Conservation (phyloP, 441 rosid genomes). For the Adansonia grandidieri region DNA sequence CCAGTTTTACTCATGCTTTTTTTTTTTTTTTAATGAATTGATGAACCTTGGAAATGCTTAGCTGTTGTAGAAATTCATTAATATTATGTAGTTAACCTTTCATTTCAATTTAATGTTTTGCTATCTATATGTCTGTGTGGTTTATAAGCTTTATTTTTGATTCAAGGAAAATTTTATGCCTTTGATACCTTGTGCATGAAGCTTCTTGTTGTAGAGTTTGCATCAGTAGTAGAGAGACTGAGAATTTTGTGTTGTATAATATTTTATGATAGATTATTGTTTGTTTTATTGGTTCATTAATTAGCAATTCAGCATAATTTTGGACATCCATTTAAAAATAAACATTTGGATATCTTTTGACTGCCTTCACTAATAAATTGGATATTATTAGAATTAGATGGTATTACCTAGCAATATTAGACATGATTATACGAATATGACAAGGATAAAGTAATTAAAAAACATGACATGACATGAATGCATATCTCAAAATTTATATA, state of each 20-base stretch:
- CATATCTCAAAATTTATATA: too few relatives aligned
- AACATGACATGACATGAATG: too few relatives aligned
- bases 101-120: neutral
- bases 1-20: neutral
- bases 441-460: too few relatives aligned
- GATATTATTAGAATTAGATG: neutral
- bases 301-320: neutral
- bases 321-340: neutral
- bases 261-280: neutral
- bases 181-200: neutral
- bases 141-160: neutral
- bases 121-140: neutral
- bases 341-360: neutral
- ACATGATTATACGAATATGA: too few relatives aligned
- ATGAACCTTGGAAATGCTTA: slow-evolving; percentile 13
- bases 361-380: neutral
- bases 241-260: neutral
- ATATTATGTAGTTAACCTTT: neutral
- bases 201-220: neutral
- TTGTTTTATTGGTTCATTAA: neutral
- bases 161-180: neutral
- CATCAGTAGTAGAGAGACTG: neutral
- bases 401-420: too few relatives aligned
- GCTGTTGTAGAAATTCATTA: neutral
- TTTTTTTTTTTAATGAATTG: neutral